Base-by-base conservation (phyloP, 202 grass and related monocot genomes). In the Panicum virgatum region DNA sequence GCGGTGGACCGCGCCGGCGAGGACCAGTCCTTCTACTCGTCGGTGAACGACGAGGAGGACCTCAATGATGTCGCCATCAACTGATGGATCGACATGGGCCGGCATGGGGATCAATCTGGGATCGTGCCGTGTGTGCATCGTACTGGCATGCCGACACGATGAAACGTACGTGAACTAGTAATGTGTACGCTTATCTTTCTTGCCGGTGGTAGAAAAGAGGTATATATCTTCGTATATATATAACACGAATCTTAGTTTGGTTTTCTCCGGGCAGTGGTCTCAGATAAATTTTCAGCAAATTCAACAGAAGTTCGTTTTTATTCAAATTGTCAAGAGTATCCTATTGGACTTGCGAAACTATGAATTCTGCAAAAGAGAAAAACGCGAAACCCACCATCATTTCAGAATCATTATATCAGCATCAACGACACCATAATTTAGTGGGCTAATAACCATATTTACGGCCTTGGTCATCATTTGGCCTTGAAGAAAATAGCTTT, bases 61-160 rank as follows among this genome's bases (percentile, higher is more conserved):
- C 80, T 82, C 75, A 61, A 30, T 34, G 80, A 84, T 3, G 78
- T 88, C 26, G 85, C 51, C 57, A 84, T 92, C 72, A 72, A 69
- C 15, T 82, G 67, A 82, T 5, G 6, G 23, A 19, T 5, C 10
- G 23, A 19, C 29, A 53, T 51, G 52, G 43, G 18, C 2, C 1
- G 48, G 37, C 32, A 34, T 5, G 16, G 12, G 14, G 5, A 38
- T 52, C 15, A 3, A 27, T 47, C 20, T 26, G 61, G 30, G 43
- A 43, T 6, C 8, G 30, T 43, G 13, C 46, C n/a, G 30, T 56
- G 52, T 36, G 16, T 22, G 64, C 20, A 62, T n/a, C 52, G 67
- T 34, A 3, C 9, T 7, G 18, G 47, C 46, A 44, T 53, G 47
- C 26, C 18, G 20, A 81, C 14, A 81, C 27, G 43, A 43, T 46